Base-by-base conservation (phyloP, 2,329 filamentous ascomycete genomes). In the Coniochaeta sp. region DNA sequence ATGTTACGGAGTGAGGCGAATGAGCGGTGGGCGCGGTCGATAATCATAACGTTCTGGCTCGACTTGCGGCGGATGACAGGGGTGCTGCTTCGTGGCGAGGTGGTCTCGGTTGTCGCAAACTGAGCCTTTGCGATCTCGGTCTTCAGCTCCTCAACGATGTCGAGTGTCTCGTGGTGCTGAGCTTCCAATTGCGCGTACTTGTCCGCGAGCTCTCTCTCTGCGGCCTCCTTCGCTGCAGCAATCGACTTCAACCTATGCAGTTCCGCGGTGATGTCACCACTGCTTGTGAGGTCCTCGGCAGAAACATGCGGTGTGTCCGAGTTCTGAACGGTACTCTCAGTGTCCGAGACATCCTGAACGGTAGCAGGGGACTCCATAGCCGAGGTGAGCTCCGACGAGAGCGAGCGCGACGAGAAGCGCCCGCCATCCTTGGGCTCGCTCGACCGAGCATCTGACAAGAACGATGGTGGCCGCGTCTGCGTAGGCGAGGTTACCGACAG, bases 21-120 rank as follows among this genome's bases (percentile, higher is more conserved):
- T 2, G 91, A 95, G 53, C 94, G 84, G 61, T 96, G 91, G 7
- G 92, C 91, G 52, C 92, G 87, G 67, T 99, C 94, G 56, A 91
- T 88, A 26, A 85, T 83, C 70, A 94, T 83, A 38, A 95, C 77
- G 55, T 87, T 94, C 67, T 96, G 91, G 65, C 90, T 95, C 3
- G 91, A 95, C 72, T 96, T 96, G 61, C 92, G 85, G 56, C 91
- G 88, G 61, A 96, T 91, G 58, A 96, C 83, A n/a, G 86, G 84
- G 1, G 82, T 81, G n/a, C 74, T 77, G 9, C 82, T 77, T 28
- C 82, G 79, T 5, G 82, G 78, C n/a, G 86, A 85, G 0, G 78
- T 73, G 27, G 75, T 71, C 54, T 83, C 77, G 28, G 74, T 73
- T 48, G 71, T 71, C 62, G 57, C 58, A 16, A 77, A 77, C 58